Base-by-base conservation (phyloP, 1,284 basidiomycete species). In the Agaricales sp. region DNA sequence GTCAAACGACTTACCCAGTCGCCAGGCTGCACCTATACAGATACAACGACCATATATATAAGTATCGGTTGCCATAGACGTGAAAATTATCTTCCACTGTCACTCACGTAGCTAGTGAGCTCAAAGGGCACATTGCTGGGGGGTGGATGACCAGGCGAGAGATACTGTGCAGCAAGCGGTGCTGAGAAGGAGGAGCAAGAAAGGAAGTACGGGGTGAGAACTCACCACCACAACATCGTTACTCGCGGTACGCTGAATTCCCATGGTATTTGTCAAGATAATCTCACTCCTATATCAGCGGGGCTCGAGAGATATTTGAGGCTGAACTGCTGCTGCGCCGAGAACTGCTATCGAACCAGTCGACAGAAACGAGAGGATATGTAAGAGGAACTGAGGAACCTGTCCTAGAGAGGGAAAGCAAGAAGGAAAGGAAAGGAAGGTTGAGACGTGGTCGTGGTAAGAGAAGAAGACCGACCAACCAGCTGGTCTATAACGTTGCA, bases 1-100 rank as follows among this genome's bases (percentile, higher is more conserved):
- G 66, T 61, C 38, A 75, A 51, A 39, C 77, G 68, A 13, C 59
- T 57, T 30, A 63, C 63, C 75, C 77, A 79, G 11, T 64, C 65
- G 44, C 71, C 71, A 2, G 64, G 60, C 3, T 67, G 60, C 51
- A 77, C 64, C 75, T 78, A 22, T 24, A 30, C n/a, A 22, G 6
- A 11, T 19, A n/a, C 19, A 37, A 16, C 23, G 21, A 24, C 8
- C 16, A 24, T n/a, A 14, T 30, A 14, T 30, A 30, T 6, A 14
- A 30, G 14, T 6, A 30, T 14, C 6, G 26, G 26, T 30, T 30
- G 26, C 14, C 26, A 30, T 6, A 6, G 6, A 14, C 14, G 26
- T 30, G 26, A 14, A 30, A 14, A 14, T 6, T 14, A 14, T 6
- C 26, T 14, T 30, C 6, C 6, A 14, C 26, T 30, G 26, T 30